Percentiles rank a stretch among this genome's conserved stretches.
Evolutionary conservation across 2,329 filamentous ascomycete genomes (phyloP).

Genomic region (Clarireedia hainanense): DNA sequence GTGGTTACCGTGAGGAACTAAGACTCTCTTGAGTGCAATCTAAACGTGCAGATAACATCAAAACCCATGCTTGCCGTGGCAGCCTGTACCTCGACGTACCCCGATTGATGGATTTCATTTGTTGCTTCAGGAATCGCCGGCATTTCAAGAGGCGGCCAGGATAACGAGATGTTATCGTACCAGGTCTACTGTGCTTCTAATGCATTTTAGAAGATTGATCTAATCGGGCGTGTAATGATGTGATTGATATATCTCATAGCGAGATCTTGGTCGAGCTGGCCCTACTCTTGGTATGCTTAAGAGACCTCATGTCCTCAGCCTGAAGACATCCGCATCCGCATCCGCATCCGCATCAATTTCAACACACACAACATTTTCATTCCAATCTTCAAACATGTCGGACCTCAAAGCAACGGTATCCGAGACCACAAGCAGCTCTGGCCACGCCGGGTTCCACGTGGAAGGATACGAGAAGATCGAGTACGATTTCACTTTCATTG

Average conservation of each 20-base stretch:
- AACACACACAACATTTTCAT: not conserved
- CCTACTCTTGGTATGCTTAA: not conserved
- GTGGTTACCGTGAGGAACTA: not conserved
- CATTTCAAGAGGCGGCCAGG: no score
- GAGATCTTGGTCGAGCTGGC: no score
- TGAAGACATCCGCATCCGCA: not conserved
- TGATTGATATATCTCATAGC: not conserved
- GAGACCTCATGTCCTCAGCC: not conserved
- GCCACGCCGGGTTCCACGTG: conserved; percentile 53
- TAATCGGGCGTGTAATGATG: not conserved
- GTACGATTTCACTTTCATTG: conserved; percentile 67
- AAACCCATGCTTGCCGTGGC: not conserved
- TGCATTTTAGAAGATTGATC: not conserved
- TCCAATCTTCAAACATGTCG: conserved; percentile 47
- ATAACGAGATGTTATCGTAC: not conserved
- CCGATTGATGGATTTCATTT: no score
- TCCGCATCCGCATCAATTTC: not conserved
- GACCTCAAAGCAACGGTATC: conserved; percentile 59
- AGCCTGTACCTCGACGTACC: not conserved
- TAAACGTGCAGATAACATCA: not conserved
- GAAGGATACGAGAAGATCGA: conserved; percentile 70
- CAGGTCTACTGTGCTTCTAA: not conserved
- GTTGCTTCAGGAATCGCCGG: no score
- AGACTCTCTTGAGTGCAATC: not conserved
- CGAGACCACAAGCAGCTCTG: conserved; percentile 43